Conservation (phyloP, 805 yeast species). For the Cyberlindnera euphorbiiphila region DNA sequence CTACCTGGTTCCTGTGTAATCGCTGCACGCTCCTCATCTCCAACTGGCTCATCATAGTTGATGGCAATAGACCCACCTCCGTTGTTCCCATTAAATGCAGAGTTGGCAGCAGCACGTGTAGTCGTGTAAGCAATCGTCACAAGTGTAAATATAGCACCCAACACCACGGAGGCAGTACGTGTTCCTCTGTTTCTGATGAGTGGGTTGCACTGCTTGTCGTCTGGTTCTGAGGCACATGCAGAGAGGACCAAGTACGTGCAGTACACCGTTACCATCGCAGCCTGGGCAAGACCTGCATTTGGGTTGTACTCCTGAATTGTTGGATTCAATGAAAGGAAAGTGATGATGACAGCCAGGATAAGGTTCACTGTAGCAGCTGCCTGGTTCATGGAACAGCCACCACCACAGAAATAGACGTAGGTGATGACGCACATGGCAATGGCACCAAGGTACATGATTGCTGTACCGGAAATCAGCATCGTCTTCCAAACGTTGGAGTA, state of each 20-base stretch:
- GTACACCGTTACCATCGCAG: conserved; percentile 92
- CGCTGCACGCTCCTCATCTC: conserved; percentile 28
- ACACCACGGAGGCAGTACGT: conserved; percentile 76
- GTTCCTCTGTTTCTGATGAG: conserved; percentile 85
- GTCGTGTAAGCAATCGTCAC: conserved; percentile 96
- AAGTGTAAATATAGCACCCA: conserved; percentile 93
- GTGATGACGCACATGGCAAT: conserved; percentile 70
- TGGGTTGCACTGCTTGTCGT: conserved; percentile 89
- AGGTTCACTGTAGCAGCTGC: conserved; percentile 80
- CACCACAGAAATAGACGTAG: conserved; percentile 77
- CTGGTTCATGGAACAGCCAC: conserved; percentile 85
- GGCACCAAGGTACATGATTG: conserved; percentile 75
- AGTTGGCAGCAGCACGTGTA: conserved; percentile 89
- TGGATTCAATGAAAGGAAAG: conserved; percentile 74
- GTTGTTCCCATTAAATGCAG: conserved; percentile 50
- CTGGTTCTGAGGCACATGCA: conserved; percentile 96
- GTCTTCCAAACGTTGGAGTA: conserved; percentile 65
- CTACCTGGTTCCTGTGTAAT: conserved; percentile 50
- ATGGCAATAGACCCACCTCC: conserved; percentile 35
- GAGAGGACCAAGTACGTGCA: conserved; percentile 88
- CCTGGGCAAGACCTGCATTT: conserved; percentile 92
- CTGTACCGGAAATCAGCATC: conserved; percentile 80
- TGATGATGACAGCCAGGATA: conserved; percentile 56
- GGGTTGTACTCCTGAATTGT: conserved; percentile 89
- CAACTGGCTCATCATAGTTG: conserved; percentile 27